Evolutionary conservation across 225 moss, liverwort and hornwort species (phyloP).

Genomic region (Lunularia cruciata): DNA sequence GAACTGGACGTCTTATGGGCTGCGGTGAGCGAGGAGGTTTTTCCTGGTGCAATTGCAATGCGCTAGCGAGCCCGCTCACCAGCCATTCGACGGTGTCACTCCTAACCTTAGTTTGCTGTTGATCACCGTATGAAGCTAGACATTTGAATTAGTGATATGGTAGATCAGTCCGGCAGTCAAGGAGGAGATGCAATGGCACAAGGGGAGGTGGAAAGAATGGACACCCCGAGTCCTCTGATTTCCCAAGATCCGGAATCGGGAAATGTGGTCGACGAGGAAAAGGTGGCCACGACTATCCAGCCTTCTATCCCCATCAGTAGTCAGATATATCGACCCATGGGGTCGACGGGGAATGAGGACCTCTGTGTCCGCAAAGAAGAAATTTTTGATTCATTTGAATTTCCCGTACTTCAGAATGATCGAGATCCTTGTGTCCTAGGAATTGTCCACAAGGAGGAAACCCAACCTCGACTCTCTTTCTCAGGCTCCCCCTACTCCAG

Average conservation of each 20-base stretch:
- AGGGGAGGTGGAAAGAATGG: background rate
- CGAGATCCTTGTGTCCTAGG: background rate
- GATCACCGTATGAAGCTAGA: conserved; percentile 18
- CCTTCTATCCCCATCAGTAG: background rate
- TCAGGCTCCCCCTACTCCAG: background rate
- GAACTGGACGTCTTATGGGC: conserved; percentile 5
- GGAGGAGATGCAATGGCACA: background rate
- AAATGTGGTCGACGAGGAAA: background rate
- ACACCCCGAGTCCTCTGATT: background rate
- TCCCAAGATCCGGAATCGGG: background rate
- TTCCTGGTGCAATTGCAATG: too few relatives aligned
- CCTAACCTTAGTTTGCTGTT: background rate
- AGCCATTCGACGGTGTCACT: conserved; percentile 6
- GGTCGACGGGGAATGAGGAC: background rate
- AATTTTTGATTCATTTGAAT: background rate
- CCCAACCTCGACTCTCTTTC: background rate
- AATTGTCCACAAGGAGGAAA: conserved; percentile 7
- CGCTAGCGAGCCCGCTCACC: background rate
- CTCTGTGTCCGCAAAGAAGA: background rate
- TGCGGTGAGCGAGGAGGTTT: conserved; percentile 4
- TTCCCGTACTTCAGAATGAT: background rate
- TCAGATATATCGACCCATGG: background rate
- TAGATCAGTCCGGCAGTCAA: background rate
- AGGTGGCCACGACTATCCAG: background rate
- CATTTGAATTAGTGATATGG: conserved; percentile 19